Percentiles rank a stretch among this genome's conserved stretches.
Conservation (phyloP, 2,329 filamentous ascomycete genomes). For the Daldinia eschscholtzii region DNA sequence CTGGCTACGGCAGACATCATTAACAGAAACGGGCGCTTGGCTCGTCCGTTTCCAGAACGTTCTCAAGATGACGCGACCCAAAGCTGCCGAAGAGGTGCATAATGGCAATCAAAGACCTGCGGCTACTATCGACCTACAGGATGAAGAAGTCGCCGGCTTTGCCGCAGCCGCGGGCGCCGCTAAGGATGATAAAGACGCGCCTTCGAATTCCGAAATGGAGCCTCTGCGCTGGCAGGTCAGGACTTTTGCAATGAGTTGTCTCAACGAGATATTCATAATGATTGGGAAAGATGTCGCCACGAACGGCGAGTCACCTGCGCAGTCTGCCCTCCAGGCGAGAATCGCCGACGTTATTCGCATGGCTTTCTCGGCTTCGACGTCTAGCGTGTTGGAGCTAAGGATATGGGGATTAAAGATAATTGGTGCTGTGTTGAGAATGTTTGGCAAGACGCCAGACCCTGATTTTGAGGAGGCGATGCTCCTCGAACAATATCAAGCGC, state of each 20-base stretch:
- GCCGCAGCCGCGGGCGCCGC: conserved; percentile 75
- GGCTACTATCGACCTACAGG: conserved; percentile 82
- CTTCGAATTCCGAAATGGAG: conserved; percentile 77
- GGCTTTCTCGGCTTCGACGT: conserved; percentile 97
- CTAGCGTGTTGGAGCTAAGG: conserved; percentile 88
- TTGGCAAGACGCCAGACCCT: conserved; percentile 93
- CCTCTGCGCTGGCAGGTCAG: conserved; percentile 94
- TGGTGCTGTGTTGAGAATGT: conserved; percentile 92
- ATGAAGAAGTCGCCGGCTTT: conserved; percentile 97
- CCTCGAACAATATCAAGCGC: conserved; percentile 97
- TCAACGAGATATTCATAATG: conserved; percentile 84
- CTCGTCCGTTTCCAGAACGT: conserved; percentile 89
- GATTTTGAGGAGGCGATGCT: conserved; percentile 98
- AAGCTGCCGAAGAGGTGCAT: conserved; percentile 66
- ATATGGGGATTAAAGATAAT: conserved; percentile 95
- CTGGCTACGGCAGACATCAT: conserved; percentile 91
- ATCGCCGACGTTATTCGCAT: conserved; percentile 95
- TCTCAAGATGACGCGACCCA: conserved; percentile 85
- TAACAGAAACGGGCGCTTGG: conserved; percentile 85
- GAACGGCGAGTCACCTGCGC: conserved; percentile 82
- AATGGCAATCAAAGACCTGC: conserved; percentile 61
- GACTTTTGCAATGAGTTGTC: conserved; percentile 90
- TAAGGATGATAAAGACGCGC: conserved; percentile 64
- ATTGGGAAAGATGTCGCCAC: conserved; percentile 83
- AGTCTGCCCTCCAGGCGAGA: conserved; percentile 81